A percentile compares a stretch with the other conserved stretches of the same genome.
phyloP scores from a whole-genome alignment of 495 filamentous ascomycete genomes.

The Penicillium psychrofluorescens region DNA sequence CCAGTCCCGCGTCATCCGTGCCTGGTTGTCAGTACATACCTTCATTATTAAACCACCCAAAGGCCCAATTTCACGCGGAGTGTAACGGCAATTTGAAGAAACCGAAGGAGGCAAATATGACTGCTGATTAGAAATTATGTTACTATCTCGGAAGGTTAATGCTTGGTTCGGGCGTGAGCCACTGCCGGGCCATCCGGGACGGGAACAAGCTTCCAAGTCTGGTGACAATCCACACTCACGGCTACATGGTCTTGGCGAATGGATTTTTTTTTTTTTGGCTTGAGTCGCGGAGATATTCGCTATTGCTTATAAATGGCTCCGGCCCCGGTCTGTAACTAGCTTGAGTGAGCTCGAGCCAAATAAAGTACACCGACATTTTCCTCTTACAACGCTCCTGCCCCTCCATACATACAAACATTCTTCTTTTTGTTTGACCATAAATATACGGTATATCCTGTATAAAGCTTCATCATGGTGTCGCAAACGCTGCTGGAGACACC shows the following conservation, averaged over 20 bases:
- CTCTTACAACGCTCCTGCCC: background rate
- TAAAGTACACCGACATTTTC: background rate
- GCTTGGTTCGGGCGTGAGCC: constrained; percentile 3
- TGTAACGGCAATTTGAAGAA: no score
- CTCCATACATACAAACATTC: no score
- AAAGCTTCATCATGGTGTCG: constrained; percentile 11
- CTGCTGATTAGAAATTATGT: no score
- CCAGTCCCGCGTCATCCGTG: constrained; percentile 19
- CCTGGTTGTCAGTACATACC: constrained; percentile 1
- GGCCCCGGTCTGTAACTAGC: constrained; percentile 1
- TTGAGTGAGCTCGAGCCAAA: no score
- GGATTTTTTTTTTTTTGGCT: constrained; percentile 11
- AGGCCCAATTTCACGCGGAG: no score
- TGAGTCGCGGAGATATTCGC: constrained; percentile 12
- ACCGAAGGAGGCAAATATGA: no score
- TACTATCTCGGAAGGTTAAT: no score
- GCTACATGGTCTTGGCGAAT: constrained; percentile 4
- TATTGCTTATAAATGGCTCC: constrained; percentile 21
- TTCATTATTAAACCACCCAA: background rate
- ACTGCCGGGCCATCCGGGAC: constrained; percentile 19
- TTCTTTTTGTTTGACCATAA: no score
- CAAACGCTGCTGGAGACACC: constrained; percentile 14
- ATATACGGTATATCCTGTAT: no score
- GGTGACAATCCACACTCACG: constrained; percentile 22
- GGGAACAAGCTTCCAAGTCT: constrained; percentile 11